Conservation (phyloP, 768 basidiomycete species). For the Coprinopsis cinerea region DNA sequence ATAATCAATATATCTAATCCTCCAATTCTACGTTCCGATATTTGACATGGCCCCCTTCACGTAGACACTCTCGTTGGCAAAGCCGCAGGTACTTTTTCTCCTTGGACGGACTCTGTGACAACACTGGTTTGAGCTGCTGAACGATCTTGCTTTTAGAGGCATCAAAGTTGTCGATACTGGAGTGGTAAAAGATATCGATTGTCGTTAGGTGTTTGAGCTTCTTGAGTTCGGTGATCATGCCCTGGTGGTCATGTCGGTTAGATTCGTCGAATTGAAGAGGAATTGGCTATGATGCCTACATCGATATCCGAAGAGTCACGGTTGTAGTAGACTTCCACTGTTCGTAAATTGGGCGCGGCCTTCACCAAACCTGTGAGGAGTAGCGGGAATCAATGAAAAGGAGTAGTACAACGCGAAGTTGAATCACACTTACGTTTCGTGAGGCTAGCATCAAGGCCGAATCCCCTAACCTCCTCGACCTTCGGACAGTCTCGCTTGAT, state of each 20-base stretch:
- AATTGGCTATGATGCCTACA: background rate
- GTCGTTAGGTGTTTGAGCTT: background rate
- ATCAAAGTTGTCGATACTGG: no score
- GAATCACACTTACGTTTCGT: slow-evolving; percentile 5
- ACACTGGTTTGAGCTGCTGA: background rate
- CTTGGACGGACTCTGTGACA: background rate
- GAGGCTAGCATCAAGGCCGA: background rate
- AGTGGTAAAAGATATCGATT: slow-evolving; percentile 5
- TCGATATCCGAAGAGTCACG: no score
- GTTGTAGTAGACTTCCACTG: background rate
- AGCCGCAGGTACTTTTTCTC: slow-evolving; percentile 5
- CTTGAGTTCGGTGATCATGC: background rate
- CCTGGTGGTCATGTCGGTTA: background rate
- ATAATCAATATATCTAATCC: no score
- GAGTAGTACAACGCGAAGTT: background rate
- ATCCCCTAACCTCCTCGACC: slow-evolving; percentile 4
- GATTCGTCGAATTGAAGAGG: background rate
- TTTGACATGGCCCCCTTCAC: background rate
- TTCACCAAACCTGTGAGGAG: slow-evolving; percentile 4
- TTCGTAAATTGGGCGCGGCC: background rate
- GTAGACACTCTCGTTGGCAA: background rate
- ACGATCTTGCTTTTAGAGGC: slow-evolving; percentile 1
- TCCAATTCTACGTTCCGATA: background rate
- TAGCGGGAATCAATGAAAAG: background rate
- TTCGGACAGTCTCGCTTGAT: slow-evolving; percentile 1